Evolutionary conservation across 2,329 filamentous ascomycete genomes (phyloP).

Genomic region (Harringtonia aguacate): DNA sequence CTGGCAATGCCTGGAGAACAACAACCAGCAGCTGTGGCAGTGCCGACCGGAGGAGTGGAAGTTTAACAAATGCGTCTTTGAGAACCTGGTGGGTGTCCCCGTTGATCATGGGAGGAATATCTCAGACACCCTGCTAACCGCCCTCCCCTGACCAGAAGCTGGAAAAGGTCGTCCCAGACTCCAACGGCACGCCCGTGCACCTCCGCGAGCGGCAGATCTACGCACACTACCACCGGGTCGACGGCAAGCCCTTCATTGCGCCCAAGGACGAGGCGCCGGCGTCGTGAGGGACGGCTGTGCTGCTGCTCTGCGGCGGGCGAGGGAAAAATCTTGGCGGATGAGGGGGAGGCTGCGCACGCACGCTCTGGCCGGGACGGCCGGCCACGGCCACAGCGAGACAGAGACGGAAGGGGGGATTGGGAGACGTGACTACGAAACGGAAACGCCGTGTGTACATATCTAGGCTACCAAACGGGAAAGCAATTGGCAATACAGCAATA

Average conservation of each 20-base stretch:
- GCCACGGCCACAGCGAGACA: too few species aligned
- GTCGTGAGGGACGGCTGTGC: conserved; percentile 5
- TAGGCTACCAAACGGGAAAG: too few species aligned
- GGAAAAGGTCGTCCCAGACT: conserved; percentile 69
- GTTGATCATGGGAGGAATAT: neutral
- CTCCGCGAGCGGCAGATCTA: conserved; percentile 56
- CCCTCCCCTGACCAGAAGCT: conserved; percentile 49
- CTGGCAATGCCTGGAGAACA: conserved; percentile 92
- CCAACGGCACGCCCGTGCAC: conserved; percentile 62
- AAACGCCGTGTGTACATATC: too few species aligned
- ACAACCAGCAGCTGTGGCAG: conserved; percentile 97
- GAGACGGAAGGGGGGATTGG: too few species aligned
- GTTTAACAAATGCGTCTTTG: conserved; percentile 90
- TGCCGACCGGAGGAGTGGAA: conserved; percentile 81
- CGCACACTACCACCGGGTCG: conserved; percentile 29
- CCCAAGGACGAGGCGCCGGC: conserved; percentile 12
- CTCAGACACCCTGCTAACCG: neutral
- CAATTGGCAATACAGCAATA: too few species aligned
- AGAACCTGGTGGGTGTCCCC: conserved; percentile 65
- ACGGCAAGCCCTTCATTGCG: conserved; percentile 19
- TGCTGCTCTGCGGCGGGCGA: too few species aligned
- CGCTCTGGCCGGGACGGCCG: too few species aligned
- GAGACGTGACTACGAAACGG: too few species aligned
- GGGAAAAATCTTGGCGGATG: too few species aligned
- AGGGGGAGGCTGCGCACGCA: too few species aligned